phyloP scores from a whole-genome alignment of 805 yeast species.

The Candida montana region DNA sequence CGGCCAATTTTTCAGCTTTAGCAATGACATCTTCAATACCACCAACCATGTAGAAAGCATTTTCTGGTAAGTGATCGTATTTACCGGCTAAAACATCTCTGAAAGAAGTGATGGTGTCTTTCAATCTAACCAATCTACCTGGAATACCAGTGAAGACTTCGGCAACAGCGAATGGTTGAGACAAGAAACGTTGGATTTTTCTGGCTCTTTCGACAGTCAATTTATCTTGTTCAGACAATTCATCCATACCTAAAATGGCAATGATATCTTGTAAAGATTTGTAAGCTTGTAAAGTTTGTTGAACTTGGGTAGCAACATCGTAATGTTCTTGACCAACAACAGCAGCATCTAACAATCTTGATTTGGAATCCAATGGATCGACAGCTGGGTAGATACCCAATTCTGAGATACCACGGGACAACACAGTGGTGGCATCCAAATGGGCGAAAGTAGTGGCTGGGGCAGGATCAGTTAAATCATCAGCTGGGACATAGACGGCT shows the following conservation, averaged over 20 bases:
- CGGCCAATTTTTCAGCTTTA: conserved; percentile 98
- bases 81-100: conserved; percentile 97
- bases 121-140: conserved; percentile 95
- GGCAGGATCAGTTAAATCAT: conserved; percentile 99
- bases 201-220: conserved; percentile 99
- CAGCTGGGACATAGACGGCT: conserved; percentile 99
- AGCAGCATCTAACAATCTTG: conserved; percentile 94
- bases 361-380: conserved; percentile 99
- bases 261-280: conserved; percentile 99
- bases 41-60: conserved; percentile 99
- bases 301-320: conserved; percentile 89
- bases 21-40: conserved; percentile 98
- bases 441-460: conserved; percentile 99
- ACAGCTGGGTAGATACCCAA: conserved; percentile 99
- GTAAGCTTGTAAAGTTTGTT: conserved; percentile 98
- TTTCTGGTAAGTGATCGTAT: conserved; percentile 98
- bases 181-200: conserved; percentile 99
- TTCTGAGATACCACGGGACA: conserved; percentile 99
- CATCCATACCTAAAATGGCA: conserved; percentile 99
- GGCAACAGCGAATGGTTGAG: conserved; percentile 99
- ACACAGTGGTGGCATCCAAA: conserved; percentile 99
- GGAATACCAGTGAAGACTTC: conserved; percentile 99
- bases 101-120: conserved; percentile 93
- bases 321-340: conserved; percentile 99
- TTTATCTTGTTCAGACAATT: conserved; percentile 97